Conservation (phyloP, 2,329 filamentous ascomycete species). For the Sclerotinia minor region DNA sequence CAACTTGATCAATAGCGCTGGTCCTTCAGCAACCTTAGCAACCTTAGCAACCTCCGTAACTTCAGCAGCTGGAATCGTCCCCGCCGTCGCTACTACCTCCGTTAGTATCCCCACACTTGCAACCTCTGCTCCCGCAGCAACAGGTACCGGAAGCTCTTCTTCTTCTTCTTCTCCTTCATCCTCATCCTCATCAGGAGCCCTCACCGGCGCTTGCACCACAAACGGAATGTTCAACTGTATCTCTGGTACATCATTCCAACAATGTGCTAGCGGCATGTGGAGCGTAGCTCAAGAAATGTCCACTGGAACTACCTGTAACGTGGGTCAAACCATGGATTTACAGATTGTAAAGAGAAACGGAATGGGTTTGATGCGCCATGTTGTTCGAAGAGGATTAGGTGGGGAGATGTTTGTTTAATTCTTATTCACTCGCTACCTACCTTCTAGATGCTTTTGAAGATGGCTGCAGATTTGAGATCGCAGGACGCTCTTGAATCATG, state of each 20-base stretch:
- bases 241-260: conserved; percentile 52
- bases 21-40: conserved; percentile 22
- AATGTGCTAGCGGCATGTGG: conserved; percentile 56
- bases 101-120: conserved; percentile 24
- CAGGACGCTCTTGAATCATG: conserved; percentile 9
- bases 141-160: conserved; percentile 28
- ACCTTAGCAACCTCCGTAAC: conserved; percentile 26
- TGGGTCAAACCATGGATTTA: conserved; percentile 47
- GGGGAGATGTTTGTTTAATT: background rate
- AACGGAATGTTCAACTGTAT: conserved; percentile 59
- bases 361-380: background rate
- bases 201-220: conserved; percentile 47
- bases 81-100: conserved; percentile 28
- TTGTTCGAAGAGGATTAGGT: background rate
- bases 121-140: conserved; percentile 29
- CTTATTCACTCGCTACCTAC: background rate
- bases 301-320: conserved; percentile 48
- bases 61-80: conserved; percentile 21
- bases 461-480: background rate
- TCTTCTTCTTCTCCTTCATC: background rate
- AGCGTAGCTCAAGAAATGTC: conserved; percentile 48
- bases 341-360: conserved; percentile 40
- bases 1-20: conserved; percentile 21
- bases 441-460: background rate
- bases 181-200: conserved; percentile 13